Conservation (phyloP, 2,329 filamentous ascomycete species). For the Didymella pomorum region DNA sequence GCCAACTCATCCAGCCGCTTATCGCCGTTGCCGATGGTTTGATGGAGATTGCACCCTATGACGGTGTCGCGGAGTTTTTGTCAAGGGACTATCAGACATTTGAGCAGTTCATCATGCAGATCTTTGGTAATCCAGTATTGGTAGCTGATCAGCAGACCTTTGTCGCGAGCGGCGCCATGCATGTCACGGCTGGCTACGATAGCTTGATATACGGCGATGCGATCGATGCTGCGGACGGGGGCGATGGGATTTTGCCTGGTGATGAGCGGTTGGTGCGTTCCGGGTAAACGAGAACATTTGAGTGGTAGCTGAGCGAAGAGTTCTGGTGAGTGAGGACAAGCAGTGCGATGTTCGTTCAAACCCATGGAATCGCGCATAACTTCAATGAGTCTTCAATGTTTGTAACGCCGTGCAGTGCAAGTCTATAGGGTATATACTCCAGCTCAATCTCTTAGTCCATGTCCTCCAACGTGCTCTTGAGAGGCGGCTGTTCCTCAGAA, state of each 20-base stretch:
- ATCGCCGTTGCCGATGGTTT: neutral
- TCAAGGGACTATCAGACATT: slow-evolving; percentile 16
- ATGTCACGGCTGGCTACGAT: slow-evolving; percentile 29
- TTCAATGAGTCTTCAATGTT: neutral
- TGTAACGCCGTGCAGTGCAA: neutral
- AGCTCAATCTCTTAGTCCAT: slow-evolving; percentile 60
- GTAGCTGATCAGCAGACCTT: slow-evolving; percentile 20
- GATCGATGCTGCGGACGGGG: slow-evolving; percentile 12
- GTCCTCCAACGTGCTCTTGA: slow-evolving; percentile 58
- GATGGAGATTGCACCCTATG: slow-evolving; percentile 16
- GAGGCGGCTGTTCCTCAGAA: slow-evolving; percentile 56
- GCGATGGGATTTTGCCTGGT: slow-evolving; percentile 15
- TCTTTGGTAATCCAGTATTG: slow-evolving; percentile 3
- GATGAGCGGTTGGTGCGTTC: slow-evolving; percentile 6
- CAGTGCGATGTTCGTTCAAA: neutral
- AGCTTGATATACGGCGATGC: slow-evolving; percentile 21
- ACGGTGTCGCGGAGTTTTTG: slow-evolving; percentile 26
- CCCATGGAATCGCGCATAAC: neutral
- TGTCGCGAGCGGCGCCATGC: slow-evolving; percentile 6
- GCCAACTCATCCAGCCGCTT: slow-evolving; percentile 6
- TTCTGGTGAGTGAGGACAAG: neutral
- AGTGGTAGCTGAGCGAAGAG: no score
- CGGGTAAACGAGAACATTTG: no score
- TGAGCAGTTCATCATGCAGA: slow-evolving; percentile 13
- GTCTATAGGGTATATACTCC: neutral